Base-by-base conservation (phyloP, 148 eudicot species). In the Rhododendron simsii region DNA sequence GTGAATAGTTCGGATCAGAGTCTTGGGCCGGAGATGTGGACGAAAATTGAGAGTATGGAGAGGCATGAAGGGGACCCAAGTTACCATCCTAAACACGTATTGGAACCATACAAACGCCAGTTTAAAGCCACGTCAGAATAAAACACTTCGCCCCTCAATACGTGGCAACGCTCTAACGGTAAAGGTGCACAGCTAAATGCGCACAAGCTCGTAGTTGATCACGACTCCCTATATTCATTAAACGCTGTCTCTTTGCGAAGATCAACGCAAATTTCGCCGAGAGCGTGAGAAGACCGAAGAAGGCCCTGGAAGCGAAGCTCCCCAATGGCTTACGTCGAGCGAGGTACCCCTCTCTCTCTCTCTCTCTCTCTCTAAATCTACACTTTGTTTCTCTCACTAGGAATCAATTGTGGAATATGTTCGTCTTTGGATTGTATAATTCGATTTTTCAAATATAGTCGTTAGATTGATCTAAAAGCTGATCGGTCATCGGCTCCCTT, bases 321-420 rank as follows among this genome's bases (percentile, higher is more conserved):
- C 86, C 80, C 88, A 55, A 91, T 91, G 93, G 92, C 93, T 61
- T 91, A 90, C 85, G 93, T 91, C 37, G 93, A 91, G 83, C 85
- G 87, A 83, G 93, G 93, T 89, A 86, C n/a, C 21, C 16, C 23
- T 71, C 74, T 53, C 44, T 47, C 20, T 79, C 41, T 41, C 11
- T 48, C 23, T 71, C 74, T 53, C 44, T 47, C 20, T 79, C 41
- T 41, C 11, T 48, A 47, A 39, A 3, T 23, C 61, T 4, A 10
- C 13, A 14, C 5, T 55, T 55, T 55, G 57, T 20, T 48, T 57
- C 23, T 16, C 16, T 78, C 20, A 55, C 83, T 28, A 55, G 2
- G 45, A 41, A 41, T 84, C 26, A 10, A 14, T 45, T 11, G 23
- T 4, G 28, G 12, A 45, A 21, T 18, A 61, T 61, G 16, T 71